Percentiles rank a stretch among this genome's conserved stretches.
Conservation (phyloP, 208 protist genomes). For the Wallacemonas sp. region DNA sequence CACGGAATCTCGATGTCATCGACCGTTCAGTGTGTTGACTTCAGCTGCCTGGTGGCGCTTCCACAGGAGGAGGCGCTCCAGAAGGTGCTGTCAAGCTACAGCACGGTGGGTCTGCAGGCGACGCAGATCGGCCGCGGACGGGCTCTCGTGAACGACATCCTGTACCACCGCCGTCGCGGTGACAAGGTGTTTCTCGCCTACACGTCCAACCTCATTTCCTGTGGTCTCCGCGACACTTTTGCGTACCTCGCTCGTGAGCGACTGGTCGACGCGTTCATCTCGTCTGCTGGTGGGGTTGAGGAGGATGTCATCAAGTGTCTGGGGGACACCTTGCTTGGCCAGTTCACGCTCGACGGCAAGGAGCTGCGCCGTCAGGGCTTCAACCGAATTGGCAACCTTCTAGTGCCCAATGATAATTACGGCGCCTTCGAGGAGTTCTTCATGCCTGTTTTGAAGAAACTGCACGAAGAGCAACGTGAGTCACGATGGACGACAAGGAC, state of each 20-base stretch:
- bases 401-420: constrained; percentile 99
- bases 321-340: constrained; percentile 93
- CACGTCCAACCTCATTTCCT: constrained; percentile 99
- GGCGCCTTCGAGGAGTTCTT: constrained; percentile 99
- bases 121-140: constrained; percentile 74
- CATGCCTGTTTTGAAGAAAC: constrained; percentile 94
- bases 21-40: constrained; percentile 49
- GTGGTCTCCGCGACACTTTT: constrained; percentile 98
- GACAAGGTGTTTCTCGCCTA: constrained; percentile 98
- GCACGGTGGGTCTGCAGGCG: constrained; percentile 66
- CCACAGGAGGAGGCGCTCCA: constrained; percentile 56
- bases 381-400: constrained; percentile 99
- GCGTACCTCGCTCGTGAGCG: constrained; percentile 95
- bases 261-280: constrained; percentile 97
- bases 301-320: constrained; percentile 99
- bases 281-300: constrained; percentile 99
- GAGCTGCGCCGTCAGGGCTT: constrained; percentile 88
- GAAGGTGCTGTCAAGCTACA: constrained; percentile 36
- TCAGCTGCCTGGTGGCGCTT: constrained; percentile 33
- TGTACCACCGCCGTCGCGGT: constrained; percentile 41
- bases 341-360: constrained; percentile 93
- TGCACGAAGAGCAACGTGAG: constrained; percentile 91
- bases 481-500: constrained; percentile 61
- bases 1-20: background rate
- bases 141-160: constrained; percentile 50